Evolutionary conservation across 2,329 filamentous ascomycete species (phyloP).

Genomic region (Cytospora mali): DNA sequence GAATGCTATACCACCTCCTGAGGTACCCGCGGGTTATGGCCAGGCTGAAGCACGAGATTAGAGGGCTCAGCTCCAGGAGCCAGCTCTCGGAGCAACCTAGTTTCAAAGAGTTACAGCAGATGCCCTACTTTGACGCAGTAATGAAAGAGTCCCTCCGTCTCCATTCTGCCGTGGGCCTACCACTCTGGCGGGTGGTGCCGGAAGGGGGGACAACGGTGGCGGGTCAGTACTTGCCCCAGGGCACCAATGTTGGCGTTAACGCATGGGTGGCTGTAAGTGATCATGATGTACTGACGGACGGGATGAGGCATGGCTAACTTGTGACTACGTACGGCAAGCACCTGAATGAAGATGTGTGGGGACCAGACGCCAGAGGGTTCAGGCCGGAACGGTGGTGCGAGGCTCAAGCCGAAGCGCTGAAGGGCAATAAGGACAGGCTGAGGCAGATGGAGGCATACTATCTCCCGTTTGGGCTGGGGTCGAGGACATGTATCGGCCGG

Average conservation of each 20-base stretch:
- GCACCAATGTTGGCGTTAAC: conserved; percentile 26
- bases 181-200: conserved; percentile 53
- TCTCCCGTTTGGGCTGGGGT: conserved; percentile 20
- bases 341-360: conserved; percentile 23
- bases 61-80: conserved; percentile 17
- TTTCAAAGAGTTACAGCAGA: conserved; percentile 43
- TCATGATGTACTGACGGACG: neutral
- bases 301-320: neutral
- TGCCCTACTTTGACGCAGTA: conserved; percentile 56
- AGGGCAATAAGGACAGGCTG: conserved; percentile 11
- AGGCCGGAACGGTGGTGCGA: conserved; percentile 27
- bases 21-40: conserved; percentile 34
- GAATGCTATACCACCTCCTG: conserved; percentile 49
- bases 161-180: conserved; percentile 51
- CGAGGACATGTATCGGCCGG: conserved; percentile 22
- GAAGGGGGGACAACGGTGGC: conserved; percentile 46
- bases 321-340: conserved; percentile 4
- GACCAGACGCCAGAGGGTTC: conserved; percentile 18
- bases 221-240: conserved; percentile 17
- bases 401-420: conserved; percentile 14
- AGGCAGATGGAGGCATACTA: conserved; percentile 24
- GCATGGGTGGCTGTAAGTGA: conserved; percentile 23
- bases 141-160: conserved; percentile 57
- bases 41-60: conserved; percentile 34
- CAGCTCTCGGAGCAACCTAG: conserved; percentile 31